Base-by-base conservation (phyloP, 148 eudicot genomes). In the Persicaria maculosa region DNA sequence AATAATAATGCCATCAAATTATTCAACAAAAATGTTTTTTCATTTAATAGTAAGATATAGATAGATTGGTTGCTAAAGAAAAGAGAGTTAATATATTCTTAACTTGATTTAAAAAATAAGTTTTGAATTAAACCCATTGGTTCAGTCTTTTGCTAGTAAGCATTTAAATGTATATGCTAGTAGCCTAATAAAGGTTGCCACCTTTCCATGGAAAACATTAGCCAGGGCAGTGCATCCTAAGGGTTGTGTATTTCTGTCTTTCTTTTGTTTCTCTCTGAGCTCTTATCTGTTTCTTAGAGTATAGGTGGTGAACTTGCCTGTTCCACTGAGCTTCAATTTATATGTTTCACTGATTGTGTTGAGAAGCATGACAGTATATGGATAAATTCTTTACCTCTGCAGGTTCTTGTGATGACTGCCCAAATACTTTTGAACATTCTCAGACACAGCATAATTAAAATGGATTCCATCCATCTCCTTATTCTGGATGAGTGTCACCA, bases 381-480 rank as follows among this genome's bases (percentile, higher is more conserved):
- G 70, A 65, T 65, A 65, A 36, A 40, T 65, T 65, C 20, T 72
- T 77, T 69, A 50, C 55, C 55, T 20, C 76, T 78, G 79, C 92
- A 92, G 99, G 99, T 92, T 81, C 79, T 95, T 74, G 99, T 92
- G 77, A 95, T 95, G 99, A 95, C 99, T 44, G 99, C 97, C 55
- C 99, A 95, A 82, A 95, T 95, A 81, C 90, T 95, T 76, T 76
- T 95, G 82, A 95, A 95, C 83, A 95, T 95, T 80, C 88, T 92
- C 43, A 92, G 99, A 74, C 99, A 95, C 76, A 95, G 99, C 84
- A 95, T 95, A 78, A 85, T 95, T 58, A 95, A 87, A 82, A 95
- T 95, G 99, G 99, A 95, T 77, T 82, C 83, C 50, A 92, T 95
- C 47, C 83, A 90, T 86, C 92, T 95, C 67, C 93, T 95, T 73